phyloP scores from a whole-genome alignment of 768 basidiomycete genomes.

The Russula foetens region DNA sequence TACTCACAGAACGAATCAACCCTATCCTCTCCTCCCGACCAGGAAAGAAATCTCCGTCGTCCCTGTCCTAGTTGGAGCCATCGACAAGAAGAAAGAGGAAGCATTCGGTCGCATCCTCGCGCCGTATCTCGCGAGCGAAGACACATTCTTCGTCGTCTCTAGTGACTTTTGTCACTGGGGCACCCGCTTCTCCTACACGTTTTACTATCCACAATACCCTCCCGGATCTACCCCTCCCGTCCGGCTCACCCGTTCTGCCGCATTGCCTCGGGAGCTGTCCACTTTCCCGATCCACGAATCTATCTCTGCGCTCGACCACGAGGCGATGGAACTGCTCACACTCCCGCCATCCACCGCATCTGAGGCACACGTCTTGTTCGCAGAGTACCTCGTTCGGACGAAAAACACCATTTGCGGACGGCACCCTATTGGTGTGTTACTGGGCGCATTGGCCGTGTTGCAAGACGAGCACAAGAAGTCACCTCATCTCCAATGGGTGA shows the following conservation, averaged over 20 bases:
- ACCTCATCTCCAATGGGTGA: constrained; percentile 64
- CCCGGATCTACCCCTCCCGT: constrained; percentile 39
- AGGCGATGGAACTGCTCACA: constrained; percentile 71
- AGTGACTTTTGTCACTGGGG: constrained; percentile 99
- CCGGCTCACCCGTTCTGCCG: constrained; percentile 39
- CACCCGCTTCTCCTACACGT: constrained; percentile 76
- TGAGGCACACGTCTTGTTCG: constrained; percentile 53
- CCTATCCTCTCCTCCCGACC: background rate
- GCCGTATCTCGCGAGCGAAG: constrained; percentile 66
- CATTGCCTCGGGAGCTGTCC: constrained; percentile 31
- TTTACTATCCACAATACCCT: constrained; percentile 66
- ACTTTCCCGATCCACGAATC: constrained; percentile 71
- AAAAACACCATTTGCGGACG: constrained; percentile 97
- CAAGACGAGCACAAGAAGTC: constrained; percentile 31
- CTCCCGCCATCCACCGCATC: constrained; percentile 44
- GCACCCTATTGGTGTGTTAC: constrained; percentile 88
- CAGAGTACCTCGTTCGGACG: constrained; percentile 59
- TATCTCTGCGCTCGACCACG: constrained; percentile 77
- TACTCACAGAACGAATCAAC: background rate
- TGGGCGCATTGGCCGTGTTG: constrained; percentile 63
- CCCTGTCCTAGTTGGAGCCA: constrained; percentile 84
- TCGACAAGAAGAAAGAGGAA: constrained; percentile 50
- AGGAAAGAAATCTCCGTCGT: constrained; percentile 76
- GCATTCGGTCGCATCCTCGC: constrained; percentile 65
- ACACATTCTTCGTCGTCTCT: constrained; percentile 85